phyloP scores from a whole-genome alignment of 106 monocot genomes.

The Acorus calamus region DNA sequence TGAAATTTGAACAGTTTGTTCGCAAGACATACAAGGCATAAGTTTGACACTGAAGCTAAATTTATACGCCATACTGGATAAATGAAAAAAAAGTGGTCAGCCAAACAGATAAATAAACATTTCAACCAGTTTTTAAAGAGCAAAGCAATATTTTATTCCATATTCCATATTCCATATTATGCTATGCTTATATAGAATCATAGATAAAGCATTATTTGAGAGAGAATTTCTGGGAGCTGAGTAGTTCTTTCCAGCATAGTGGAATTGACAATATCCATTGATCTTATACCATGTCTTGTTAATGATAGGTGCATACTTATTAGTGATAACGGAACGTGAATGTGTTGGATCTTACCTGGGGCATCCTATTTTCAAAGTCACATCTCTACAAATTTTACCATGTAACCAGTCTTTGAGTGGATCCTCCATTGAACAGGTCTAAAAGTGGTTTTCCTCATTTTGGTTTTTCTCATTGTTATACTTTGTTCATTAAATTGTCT shows the following conservation, averaged over 20 bases:
- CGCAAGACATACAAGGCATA: no score
- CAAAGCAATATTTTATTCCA: no score
- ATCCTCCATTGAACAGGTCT: conserved; percentile 55
- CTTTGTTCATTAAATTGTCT: not conserved
- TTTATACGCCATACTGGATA: not conserved
- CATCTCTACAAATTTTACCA: conserved; percentile 61
- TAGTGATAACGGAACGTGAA: conserved; percentile 68
- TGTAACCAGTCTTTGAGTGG: conserved; percentile 55
- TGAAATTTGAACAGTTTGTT: no score
- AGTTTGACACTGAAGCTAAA: not conserved
- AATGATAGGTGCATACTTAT: conserved; percentile 46
- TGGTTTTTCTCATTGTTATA: conserved; percentile 3
- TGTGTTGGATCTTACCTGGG: conserved; percentile 80
- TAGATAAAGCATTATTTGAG: no score
- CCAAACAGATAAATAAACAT: no score
- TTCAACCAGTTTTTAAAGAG: no score
- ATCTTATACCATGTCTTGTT: not conserved
- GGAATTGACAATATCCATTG: no score
- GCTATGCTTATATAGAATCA: no score
- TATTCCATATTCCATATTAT: no score
- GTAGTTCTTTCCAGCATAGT: no score
- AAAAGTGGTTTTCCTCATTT: not conserved
- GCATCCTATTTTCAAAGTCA: conserved; percentile 70
- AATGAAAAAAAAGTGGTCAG: not conserved
- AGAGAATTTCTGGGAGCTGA: no score